Evolutionary conservation across 1,284 basidiomycete genomes (phyloP).

Genomic region (Sporisorium iseilematis-ciliati): DNA sequence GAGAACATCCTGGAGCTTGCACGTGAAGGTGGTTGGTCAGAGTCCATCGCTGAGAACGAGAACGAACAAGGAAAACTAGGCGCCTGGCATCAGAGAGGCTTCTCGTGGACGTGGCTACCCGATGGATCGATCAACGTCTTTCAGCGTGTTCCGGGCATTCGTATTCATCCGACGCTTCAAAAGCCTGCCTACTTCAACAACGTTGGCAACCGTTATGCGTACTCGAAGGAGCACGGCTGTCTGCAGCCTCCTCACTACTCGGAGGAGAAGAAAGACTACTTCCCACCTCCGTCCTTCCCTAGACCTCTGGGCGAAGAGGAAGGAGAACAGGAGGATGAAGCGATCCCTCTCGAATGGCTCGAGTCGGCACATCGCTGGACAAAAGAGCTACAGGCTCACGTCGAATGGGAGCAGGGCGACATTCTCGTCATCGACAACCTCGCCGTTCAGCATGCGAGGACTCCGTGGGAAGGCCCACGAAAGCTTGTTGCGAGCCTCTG

Average conservation of each 20-base stretch:
- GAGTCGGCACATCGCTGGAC: conserved; percentile 34
- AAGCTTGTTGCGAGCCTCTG: conserved; percentile 51
- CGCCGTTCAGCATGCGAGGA: conserved; percentile 51
- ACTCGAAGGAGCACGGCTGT: conserved; percentile 31
- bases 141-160: conserved; percentile 50
- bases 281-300: conserved; percentile 42
- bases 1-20: conserved; percentile 45
- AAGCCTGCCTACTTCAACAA: conserved; percentile 54
- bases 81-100: conserved; percentile 45
- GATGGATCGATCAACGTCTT: conserved; percentile 53
- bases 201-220: conserved; percentile 46
- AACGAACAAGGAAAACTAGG: conserved; percentile 15
- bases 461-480: conserved; percentile 48
- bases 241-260: conserved; percentile 37
- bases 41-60: neutral
- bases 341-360: conserved; percentile 46
- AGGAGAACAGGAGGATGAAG: conserved; percentile 17
- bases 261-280: conserved; percentile 33
- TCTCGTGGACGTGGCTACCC: conserved; percentile 46
- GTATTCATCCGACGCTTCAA: conserved; percentile 36
- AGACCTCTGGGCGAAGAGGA: conserved; percentile 6
- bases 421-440: conserved; percentile 53
- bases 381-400: conserved; percentile 39
- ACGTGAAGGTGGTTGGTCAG: conserved; percentile 45
- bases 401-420: conserved; percentile 51